Base-by-base conservation (phyloP, 495 filamentous ascomycete genomes). In the Clavariopsis aquatica region DNA sequence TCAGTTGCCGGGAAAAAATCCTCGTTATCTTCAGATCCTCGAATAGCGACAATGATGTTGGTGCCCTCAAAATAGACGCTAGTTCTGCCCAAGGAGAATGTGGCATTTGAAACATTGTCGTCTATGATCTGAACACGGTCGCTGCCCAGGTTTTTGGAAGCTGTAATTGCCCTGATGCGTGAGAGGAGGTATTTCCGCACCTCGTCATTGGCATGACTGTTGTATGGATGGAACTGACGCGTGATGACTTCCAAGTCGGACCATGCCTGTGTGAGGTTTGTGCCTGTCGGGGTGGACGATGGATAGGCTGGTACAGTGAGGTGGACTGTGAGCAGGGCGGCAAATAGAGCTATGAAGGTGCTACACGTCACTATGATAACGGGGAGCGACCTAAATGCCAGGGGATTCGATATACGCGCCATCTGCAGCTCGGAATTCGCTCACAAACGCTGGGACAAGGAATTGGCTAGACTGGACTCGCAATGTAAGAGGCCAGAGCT, bases 41-140 rank as follows among this genome's bases (percentile, higher is more conserved):
- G 85, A 65, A 98, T 88, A 70, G 96, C 96, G 15, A 97, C 87
- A 54, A 96, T 84, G 69, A 97, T 88, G 71, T 98, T 98, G 36
- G 85, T 94, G 20, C 91, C 91, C 77, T 97, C 93, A 67, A 93
- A 96, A 70, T 97, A 97, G 10, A 85, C 83, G 45, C 80, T 88
- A 38, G 81, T 71, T 20, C 80, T 71, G 58, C 43, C 56, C 31
- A n/a, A 69, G 57, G 73, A 78, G 51, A 75, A 79, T 1, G 92
- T 92, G 55, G 89, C 80, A 75, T 98, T 98, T n/a, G 90, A 90
- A 10, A 77, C 77, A 46, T 85, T 76, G 72, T 98, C 92, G 66
- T 70, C 64, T 38, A 70, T 64, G 51, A 70, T 23, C 15, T 67
- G 38, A 22, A 70, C 64, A 9, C 49, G 53, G 49, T 70, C 76